A percentile compares a stretch with the other conserved stretches of the same genome.
These are phyloP conservation scores for Prunus mume DNA, from an alignment of 306 rosid species.

Conservation along the genomic window DNA sequence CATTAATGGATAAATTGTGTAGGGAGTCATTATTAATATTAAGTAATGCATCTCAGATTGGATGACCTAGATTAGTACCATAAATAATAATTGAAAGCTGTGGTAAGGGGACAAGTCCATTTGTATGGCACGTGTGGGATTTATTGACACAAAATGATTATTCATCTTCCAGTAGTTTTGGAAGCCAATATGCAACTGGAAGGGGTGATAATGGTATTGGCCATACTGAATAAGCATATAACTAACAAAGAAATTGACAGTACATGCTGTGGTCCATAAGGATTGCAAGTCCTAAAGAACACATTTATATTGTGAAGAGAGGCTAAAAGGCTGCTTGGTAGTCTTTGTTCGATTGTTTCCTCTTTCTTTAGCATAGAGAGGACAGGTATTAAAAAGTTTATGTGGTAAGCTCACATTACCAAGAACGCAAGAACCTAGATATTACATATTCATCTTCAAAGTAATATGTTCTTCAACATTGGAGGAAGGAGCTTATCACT, in stretches of 20 bases:
- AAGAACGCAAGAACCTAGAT: too few relatives aligned
- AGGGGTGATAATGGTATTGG: not conserved
- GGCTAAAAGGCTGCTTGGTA: not conserved
- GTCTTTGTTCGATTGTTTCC: not conserved
- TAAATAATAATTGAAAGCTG: not conserved
- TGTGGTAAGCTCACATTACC: not conserved
- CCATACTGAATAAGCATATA: not conserved
- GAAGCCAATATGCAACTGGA: not conserved
- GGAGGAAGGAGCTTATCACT: not conserved
- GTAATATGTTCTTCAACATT: not conserved
- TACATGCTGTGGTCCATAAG: not conserved
- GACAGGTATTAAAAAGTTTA: not conserved
- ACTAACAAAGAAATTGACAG: not conserved
- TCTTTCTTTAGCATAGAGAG: not conserved
- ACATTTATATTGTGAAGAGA: not conserved
- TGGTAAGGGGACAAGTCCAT: not conserved
- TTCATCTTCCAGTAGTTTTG: not conserved
- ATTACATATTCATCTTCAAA: not conserved
- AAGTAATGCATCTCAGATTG: slow-evolving; percentile 1
- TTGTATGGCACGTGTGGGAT: not conserved
- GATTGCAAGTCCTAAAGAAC: not conserved
- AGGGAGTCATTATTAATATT: not conserved
- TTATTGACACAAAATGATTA: not conserved
- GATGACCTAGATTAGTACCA: not conserved
- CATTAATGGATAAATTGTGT: not conserved